phyloP scores from a whole-genome alignment of 2,329 filamentous ascomycete genomes.

The Orbilia brochopaga region DNA sequence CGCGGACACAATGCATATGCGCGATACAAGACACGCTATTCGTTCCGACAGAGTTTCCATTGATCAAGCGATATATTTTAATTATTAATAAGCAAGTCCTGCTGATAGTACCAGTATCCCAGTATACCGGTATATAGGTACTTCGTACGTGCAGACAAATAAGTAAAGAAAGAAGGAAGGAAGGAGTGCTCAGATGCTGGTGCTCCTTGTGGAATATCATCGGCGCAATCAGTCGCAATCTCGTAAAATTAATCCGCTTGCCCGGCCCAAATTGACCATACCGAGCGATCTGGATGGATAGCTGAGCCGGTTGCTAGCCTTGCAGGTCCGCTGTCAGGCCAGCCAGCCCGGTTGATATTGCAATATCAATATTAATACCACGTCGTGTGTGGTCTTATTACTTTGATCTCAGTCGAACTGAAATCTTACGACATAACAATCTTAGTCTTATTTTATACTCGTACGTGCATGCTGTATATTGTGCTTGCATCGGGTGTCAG shows the following conservation, averaged over 20 bases:
- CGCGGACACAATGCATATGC: slow-evolving; percentile 1
- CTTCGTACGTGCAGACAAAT: too few species aligned
- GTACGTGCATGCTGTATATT: not conserved
- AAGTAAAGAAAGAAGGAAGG: too few species aligned
- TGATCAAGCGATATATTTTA: too few species aligned
- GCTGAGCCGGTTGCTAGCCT: slow-evolving; percentile 2
- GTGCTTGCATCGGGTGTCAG: not conserved
- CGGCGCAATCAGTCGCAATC: slow-evolving; percentile 11
- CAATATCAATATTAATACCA: too few species aligned
- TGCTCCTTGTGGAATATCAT: slow-evolving; percentile 9
- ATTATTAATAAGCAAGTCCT: too few species aligned
- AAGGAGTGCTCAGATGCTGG: not conserved
- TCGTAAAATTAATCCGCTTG: not conserved
- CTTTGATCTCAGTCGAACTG: not conserved
- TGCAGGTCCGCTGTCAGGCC: not conserved
- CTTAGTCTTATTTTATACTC: too few species aligned
- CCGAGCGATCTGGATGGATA: slow-evolving; percentile 3
- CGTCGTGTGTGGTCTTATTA: not conserved
- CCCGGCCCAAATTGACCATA: not conserved
- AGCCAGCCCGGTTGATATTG: not conserved
- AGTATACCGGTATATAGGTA: too few species aligned
- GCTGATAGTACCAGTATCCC: too few species aligned
- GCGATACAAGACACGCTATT: not conserved
- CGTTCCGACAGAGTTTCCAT: too few species aligned
- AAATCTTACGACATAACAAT: too few species aligned